These are phyloP conservation scores for Aureobasidium sp. DNA, from an alignment of 2,329 filamentous ascomycete species.

Conservation along the genomic window DNA sequence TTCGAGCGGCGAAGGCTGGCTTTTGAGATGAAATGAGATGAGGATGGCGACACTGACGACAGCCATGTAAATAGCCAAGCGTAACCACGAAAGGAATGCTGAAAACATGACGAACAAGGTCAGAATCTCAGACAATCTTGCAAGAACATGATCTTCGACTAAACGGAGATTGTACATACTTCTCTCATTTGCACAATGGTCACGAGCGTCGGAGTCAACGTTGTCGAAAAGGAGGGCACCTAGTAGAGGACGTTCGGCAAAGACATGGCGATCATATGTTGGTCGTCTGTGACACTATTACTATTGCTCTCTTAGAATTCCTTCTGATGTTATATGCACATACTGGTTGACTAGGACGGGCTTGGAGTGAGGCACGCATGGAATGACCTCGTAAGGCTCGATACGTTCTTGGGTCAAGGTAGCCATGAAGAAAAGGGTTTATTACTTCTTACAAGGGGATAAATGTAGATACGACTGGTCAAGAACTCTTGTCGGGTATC, in stretches of 20 bases:
- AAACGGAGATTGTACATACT: slow-evolving; percentile 33
- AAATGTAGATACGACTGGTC: too few species aligned
- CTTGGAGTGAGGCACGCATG: slow-evolving; percentile 6
- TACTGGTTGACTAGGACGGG: slow-evolving; percentile 10
- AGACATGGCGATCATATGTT: slow-evolving; percentile 36
- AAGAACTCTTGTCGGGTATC: neutral
- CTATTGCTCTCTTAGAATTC: neutral
- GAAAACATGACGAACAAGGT: neutral
- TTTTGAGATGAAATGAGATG: slow-evolving; percentile 83
- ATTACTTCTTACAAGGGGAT: neutral
- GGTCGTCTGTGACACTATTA: neutral
- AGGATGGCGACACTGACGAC: slow-evolving; percentile 85
- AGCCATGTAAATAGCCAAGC: slow-evolving; percentile 82
- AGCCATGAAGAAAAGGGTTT: neutral
- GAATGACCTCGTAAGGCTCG: neutral
- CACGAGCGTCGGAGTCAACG: slow-evolving; percentile 62
- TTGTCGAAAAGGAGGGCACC: slow-evolving; percentile 67
- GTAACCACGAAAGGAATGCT: slow-evolving; percentile 81
- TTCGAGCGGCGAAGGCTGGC: slow-evolving; percentile 60
- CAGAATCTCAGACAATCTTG: neutral
- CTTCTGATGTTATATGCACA: neutral
- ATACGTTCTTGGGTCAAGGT: neutral
- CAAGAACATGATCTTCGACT: neutral
- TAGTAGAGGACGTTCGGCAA: slow-evolving; percentile 53
- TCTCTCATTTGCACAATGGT: slow-evolving; percentile 72